Conservation (phyloP, 352 stramenopile species). For the Globisporangium recalcitrans region DNA sequence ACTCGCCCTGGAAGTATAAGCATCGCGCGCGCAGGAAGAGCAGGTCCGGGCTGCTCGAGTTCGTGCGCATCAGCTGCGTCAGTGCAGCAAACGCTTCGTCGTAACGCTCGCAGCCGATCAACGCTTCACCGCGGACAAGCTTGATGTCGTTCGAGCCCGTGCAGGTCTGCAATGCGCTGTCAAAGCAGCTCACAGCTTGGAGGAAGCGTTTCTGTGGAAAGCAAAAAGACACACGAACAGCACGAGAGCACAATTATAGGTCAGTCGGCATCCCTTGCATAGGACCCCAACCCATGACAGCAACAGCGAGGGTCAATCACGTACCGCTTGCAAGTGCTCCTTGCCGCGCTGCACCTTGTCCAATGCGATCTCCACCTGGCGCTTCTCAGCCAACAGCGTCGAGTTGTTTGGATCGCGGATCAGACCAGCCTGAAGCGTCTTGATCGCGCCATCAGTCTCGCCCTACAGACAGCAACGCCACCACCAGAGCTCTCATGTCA, state of each 20-base stretch:
- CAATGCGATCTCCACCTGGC: conserved; percentile 71
- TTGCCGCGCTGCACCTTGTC: conserved; percentile 73
- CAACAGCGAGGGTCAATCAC: conserved; percentile 1
- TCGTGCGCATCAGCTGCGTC: conserved; percentile 81
- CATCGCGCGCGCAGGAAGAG: conserved; percentile 84
- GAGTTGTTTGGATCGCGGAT: conserved; percentile 76
- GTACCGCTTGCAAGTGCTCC: conserved; percentile 60
- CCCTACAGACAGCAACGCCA: conserved; percentile 27
- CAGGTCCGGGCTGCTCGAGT: conserved; percentile 78
- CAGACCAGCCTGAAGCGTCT: conserved; percentile 70
- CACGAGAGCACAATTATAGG: background rate
- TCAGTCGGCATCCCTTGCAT: background rate
- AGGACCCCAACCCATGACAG: background rate
- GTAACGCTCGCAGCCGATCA: conserved; percentile 77
- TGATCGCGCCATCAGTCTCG: conserved; percentile 60
- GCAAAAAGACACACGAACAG: background rate
- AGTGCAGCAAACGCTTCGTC: conserved; percentile 79
- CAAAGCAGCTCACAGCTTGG: conserved; percentile 67
- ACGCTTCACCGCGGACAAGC: conserved; percentile 55
- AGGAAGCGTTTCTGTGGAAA: conserved; percentile 44
- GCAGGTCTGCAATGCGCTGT: conserved; percentile 65
- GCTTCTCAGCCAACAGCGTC: conserved; percentile 71
- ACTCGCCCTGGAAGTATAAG: conserved; percentile 91
- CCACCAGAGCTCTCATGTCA: background rate
- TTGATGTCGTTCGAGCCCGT: conserved; percentile 68